Evolutionary conservation across 1,284 basidiomycete genomes (phyloP), one percentile per base, ranked within the genome.

Genomic region (Moesziomyces globuligerus): DNA sequence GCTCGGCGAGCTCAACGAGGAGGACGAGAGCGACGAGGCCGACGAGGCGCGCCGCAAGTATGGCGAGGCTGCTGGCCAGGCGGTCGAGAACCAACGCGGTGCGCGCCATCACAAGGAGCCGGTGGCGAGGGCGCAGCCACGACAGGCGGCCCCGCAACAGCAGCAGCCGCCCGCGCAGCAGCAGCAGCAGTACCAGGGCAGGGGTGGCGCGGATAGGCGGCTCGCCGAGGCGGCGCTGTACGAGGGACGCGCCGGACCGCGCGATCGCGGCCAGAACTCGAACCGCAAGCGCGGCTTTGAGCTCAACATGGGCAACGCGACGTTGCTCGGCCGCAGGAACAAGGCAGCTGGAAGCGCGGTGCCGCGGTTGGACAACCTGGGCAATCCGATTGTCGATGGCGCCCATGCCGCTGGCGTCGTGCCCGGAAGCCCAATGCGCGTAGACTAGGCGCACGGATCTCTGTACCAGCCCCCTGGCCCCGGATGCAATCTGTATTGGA

Each of bases 1-100:
- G 20, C 85, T 98, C 24, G 86, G 86, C 20, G 91, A 91, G 17
- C 87, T 98, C 71, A 97, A 98, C 83, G 94, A 97, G 81, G 93
- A 94, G 69, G 93, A 94, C 46, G 75, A 85, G 83, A 64, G 88
- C 85, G 80, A 83, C 45, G 78, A 76, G 28, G 60, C 79, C 28
- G 81, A 83, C 37, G 53, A 64, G 37, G 54, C 66, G 17, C 56
- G 59, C 38, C 41, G 72, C 28, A 78, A 79, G 61, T 77, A 84
- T 64, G 83, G 83, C 36, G 75, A 72, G 11, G 74, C 74, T 26
- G 83, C 83, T 11, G 78, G 78, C 13, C 67, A 72, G 24, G 79
- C 81, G 7, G 69, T 79, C 36, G 74, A 75, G 48, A 70, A 74
- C 47, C 72, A 76, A 38, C 69, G 72, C 7, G 57, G 75, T 21